These are phyloP conservation scores for Boletus mariae DNA, from an alignment of 1,284 basidiomycete species.

Conservation along the genomic window DNA sequence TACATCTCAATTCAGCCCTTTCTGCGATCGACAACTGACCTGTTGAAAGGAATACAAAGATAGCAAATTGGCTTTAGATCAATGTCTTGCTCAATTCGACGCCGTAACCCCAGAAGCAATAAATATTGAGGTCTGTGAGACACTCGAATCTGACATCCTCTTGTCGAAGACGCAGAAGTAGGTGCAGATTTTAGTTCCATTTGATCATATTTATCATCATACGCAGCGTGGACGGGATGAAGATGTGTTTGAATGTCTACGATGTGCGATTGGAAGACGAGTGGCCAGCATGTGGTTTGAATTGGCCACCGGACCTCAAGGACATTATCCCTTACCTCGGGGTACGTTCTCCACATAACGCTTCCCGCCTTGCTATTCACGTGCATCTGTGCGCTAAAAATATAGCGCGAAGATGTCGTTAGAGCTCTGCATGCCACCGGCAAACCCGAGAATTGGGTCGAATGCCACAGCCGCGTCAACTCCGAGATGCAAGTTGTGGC, in stretches of 20 bases:
- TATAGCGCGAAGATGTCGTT: conserved; percentile 77
- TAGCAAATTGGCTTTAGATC: conserved; percentile 60
- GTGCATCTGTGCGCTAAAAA: background rate
- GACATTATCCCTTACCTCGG: conserved; percentile 79
- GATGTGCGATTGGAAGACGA: conserved; percentile 88
- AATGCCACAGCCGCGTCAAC: conserved; percentile 78
- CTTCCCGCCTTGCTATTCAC: background rate
- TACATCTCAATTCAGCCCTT: conserved; percentile 32
- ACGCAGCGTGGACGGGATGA: conserved; percentile 62
- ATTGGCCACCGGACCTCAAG: conserved; percentile 91
- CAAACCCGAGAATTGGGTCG: conserved; percentile 83
- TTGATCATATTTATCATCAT: conserved; percentile 1
- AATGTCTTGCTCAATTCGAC: conserved; percentile 59
- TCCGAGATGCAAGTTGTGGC: conserved; percentile 53
- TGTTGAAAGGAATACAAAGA: conserved; percentile 52
- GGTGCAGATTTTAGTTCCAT: conserved; percentile 26
- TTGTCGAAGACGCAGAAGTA: conserved; percentile 63
- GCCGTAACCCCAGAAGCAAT: conserved; percentile 57
- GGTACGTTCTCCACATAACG: conserved; percentile 44
- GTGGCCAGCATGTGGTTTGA: conserved; percentile 92
- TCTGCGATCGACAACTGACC: background rate
- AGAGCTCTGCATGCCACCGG: conserved; percentile 77
- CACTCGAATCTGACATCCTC: conserved; percentile 61
- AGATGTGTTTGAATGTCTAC: conserved; percentile 92
- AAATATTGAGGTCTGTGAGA: conserved; percentile 62